phyloP scores from a whole-genome alignment of 257 asterid species.

The Solanum appendiculatum region DNA sequence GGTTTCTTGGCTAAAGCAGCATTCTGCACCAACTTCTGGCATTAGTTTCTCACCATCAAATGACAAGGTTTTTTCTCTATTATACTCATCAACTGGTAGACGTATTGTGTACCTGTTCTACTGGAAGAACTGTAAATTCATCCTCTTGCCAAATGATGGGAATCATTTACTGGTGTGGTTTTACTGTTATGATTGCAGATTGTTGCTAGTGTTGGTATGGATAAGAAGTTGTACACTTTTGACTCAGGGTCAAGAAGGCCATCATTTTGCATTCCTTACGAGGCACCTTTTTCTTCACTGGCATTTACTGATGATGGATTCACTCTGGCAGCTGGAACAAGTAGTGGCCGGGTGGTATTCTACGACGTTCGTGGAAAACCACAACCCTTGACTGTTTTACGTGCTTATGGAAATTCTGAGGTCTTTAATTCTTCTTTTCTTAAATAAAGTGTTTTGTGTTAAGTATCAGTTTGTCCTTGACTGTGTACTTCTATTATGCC shows the following conservation, averaged over 20 bases:
- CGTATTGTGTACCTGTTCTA: not conserved
- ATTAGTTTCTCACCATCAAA: constrained; percentile 92
- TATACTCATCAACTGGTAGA: not conserved
- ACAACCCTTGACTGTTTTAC: constrained; percentile 84
- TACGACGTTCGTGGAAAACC: constrained; percentile 95
- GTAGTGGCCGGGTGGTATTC: constrained; percentile 78
- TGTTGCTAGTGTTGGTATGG: constrained; percentile 94
- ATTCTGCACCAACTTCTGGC: constrained; percentile 94
- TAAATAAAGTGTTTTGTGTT: constrained; percentile 5
- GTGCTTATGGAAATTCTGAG: constrained; percentile 85
- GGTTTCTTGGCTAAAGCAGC: constrained; percentile 97
- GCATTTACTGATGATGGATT: constrained; percentile 91
- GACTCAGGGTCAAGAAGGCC: constrained; percentile 85
- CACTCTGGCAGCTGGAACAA: constrained; percentile 92
- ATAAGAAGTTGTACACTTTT: constrained; percentile 85
- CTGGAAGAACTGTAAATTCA: not conserved
- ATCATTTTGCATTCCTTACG: constrained; percentile 77
- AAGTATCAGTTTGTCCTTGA: not conserved
- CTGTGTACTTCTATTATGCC: not conserved
- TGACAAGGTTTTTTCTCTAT: constrained; percentile 67
- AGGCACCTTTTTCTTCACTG: constrained; percentile 87
- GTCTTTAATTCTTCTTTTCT: constrained; percentile 13
- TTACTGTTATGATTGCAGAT: constrained; percentile 36
- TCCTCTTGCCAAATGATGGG: not conserved
- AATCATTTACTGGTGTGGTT: constrained; percentile 2